Conservation (phyloP, 345 rosid genomes). For the Murraya paniculata region DNA sequence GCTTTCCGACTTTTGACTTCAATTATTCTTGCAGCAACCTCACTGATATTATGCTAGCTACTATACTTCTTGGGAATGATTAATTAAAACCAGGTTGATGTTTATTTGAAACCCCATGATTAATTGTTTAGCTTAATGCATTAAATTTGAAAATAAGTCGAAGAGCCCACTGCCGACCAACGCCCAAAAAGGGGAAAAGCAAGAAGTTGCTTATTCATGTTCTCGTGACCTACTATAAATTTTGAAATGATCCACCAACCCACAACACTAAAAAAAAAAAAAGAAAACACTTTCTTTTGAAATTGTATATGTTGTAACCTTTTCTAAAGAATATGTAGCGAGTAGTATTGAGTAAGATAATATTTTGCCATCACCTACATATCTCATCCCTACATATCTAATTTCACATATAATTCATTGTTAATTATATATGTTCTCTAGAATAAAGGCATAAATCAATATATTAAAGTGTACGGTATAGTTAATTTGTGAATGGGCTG, state of each 20-base stretch:
- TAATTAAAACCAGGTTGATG: not conserved
- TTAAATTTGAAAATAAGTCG: not conserved
- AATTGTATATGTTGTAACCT: not conserved
- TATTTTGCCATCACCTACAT: not conserved
- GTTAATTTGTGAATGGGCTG: slow-evolving; percentile 3
- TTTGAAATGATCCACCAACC: not conserved
- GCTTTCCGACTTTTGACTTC: slow-evolving; percentile 13
- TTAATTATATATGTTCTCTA: not conserved
- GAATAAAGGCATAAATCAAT: not conserved
- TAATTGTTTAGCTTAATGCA: not conserved
- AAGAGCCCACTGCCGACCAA: not conserved
- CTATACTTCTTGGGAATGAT: not conserved
- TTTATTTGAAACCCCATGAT: not conserved
- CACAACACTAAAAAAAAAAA: not conserved
- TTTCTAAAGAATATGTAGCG: not conserved
- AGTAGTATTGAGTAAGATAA: not conserved
- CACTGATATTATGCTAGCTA: too few species aligned
- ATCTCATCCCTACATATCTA: not conserved
- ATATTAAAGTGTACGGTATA: not conserved
- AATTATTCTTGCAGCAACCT: not conserved
- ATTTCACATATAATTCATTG: too few species aligned
- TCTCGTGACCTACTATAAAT: not conserved
- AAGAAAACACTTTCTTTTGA: not conserved
- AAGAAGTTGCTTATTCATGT: not conserved
- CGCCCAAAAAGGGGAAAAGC: not conserved